Evolutionary conservation across 2,329 filamentous ascomycete genomes (phyloP).

Genomic region (Xylaria sp.): DNA sequence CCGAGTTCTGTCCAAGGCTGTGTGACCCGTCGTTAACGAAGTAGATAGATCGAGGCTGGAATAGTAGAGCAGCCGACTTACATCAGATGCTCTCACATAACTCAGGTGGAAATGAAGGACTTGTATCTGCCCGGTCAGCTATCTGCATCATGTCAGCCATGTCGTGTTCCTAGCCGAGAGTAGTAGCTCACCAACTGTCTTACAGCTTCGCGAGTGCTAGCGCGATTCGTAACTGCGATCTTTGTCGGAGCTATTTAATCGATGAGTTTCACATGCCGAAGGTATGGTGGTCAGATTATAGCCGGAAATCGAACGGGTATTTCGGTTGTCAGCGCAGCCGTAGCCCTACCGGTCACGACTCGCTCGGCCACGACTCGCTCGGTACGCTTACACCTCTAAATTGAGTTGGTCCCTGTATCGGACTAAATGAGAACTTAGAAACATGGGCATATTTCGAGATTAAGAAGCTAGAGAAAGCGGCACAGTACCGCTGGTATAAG

Average conservation of each 20-base stretch:
- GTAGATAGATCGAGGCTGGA: conserved; percentile 17
- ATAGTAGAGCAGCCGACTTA: neutral
- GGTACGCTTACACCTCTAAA: conserved; percentile 35
- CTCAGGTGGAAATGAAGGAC: neutral
- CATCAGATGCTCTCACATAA: neutral
- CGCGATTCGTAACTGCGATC: conserved; percentile 44
- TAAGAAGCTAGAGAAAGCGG: conserved; percentile 41
- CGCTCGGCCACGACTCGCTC: conserved; percentile 34
- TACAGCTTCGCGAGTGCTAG: conserved; percentile 49
- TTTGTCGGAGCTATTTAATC: conserved; percentile 44
- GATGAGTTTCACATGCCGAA: conserved; percentile 46
- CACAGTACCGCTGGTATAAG: conserved; percentile 51
- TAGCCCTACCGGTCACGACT: conserved; percentile 23
- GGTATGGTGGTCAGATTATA: conserved; percentile 52
- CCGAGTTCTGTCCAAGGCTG: neutral
- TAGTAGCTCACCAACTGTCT: conserved; percentile 10
- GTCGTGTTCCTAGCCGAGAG: neutral
- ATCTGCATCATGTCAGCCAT: conserved; percentile 30
- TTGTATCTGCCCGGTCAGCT: neutral
- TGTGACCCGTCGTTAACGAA: neutral
- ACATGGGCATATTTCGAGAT: conserved; percentile 50
- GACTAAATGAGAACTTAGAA: conserved; percentile 35
- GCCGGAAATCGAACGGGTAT: conserved; percentile 52
- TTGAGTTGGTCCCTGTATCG: too few relatives aligned
- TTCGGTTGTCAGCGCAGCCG: conserved; percentile 48